Conservation (phyloP, 78 protist species). For the Cavenderia fasciculata region DNA sequence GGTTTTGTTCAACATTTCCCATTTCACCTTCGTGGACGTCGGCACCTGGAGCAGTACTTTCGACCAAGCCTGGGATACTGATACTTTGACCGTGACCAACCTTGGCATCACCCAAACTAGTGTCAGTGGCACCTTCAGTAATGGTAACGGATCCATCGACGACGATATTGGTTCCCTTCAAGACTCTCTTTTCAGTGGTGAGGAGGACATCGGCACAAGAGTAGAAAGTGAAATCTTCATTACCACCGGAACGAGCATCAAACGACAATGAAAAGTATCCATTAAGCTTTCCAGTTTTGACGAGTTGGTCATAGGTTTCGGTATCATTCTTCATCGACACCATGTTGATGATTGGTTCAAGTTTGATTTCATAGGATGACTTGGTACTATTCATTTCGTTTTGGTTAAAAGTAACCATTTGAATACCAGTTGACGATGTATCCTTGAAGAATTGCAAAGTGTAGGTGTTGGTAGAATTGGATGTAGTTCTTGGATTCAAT, state of each 20-base stretch:
- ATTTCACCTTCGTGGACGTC: background rate
- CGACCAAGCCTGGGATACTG: background rate
- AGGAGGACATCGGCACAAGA: constrained; percentile 55
- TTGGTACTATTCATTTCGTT: constrained; percentile 39
- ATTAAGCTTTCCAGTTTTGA: background rate
- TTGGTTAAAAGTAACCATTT: constrained; percentile 67
- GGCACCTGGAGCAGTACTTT: background rate
- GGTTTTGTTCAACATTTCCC: background rate
- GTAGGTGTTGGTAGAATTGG: constrained; percentile 37
- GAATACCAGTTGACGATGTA: constrained; percentile 28
- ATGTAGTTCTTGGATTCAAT: background rate
- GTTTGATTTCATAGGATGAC: constrained; percentile 9
- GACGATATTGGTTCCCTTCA: background rate
- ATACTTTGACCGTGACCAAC: constrained; percentile 4
- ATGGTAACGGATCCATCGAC: background rate
- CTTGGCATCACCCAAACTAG: constrained; percentile 19
- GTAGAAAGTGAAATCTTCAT: constrained; percentile 6
- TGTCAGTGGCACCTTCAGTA: background rate
- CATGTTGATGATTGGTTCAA: background rate
- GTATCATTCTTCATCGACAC: background rate
- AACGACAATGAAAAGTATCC: constrained; percentile 54
- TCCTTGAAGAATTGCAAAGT: constrained; percentile 57
- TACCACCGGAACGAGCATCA: constrained; percentile 69
- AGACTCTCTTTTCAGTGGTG: too few species aligned
- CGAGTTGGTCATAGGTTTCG: background rate